Conservation (phyloP, 495 filamentous ascomycete genomes). For the Xylaria sp. region DNA sequence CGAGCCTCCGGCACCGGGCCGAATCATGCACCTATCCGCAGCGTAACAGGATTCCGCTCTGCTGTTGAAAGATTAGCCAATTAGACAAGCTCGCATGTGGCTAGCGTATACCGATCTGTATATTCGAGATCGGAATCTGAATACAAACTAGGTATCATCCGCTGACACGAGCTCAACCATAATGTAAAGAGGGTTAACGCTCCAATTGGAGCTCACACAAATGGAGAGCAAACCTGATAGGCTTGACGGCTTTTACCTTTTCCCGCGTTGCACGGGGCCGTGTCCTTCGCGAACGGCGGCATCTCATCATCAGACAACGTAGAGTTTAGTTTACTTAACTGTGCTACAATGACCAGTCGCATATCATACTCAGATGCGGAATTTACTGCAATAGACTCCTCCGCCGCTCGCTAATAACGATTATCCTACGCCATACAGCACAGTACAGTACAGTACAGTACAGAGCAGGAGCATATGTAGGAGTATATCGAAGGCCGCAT, state of each 20-base stretch:
- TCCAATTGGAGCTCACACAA: not conserved
- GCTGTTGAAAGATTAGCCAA: not conserved
- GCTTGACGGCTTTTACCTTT: not conserved
- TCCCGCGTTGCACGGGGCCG: not conserved
- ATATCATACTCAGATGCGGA: no score
- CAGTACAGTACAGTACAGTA: no score
- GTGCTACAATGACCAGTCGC: not conserved
- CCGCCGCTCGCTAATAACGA: not conserved
- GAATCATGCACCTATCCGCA: not conserved
- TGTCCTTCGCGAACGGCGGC: not conserved
- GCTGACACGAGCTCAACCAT: not conserved
- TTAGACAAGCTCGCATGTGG: not conserved
- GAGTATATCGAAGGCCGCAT: not conserved
- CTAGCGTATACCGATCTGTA: not conserved
- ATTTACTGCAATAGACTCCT: not conserved
- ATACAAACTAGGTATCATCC: not conserved
- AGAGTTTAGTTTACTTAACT: not conserved
- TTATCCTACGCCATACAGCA: not conserved
- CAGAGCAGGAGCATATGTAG: no score
- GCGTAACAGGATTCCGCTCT: not conserved
- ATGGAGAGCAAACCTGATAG: not conserved
- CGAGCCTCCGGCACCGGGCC: not conserved
- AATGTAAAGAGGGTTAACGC: no score
- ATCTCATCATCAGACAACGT: not conserved
- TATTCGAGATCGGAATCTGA: not conserved